Conservation (phyloP, 805 yeast genomes). For the Lachancea meyersii region DNA sequence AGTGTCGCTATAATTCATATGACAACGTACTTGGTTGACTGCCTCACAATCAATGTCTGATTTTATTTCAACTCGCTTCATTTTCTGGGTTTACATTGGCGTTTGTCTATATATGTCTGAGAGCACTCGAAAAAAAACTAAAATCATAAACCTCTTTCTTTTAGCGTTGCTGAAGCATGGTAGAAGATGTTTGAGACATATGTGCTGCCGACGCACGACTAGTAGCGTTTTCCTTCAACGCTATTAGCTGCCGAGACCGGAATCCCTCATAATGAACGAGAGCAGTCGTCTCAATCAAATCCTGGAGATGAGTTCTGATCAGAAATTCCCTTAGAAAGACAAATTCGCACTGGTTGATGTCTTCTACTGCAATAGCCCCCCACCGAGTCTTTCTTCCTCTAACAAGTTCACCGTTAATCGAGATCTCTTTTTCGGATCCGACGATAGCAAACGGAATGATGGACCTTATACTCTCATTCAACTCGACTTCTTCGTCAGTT, state of each 20-base stretch:
- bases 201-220: constrained; percentile 35
- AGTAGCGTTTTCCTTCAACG: constrained; percentile 82
- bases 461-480: constrained; percentile 66
- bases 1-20: no score
- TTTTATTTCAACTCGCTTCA: no score
- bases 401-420: constrained; percentile 69
- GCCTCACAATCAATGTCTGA: no score
- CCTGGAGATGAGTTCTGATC: constrained; percentile 92
- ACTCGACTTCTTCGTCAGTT: constrained; percentile 64
- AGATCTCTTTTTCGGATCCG: constrained; percentile 77
- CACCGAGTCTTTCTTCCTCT: constrained; percentile 90
- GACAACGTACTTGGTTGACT: no score
- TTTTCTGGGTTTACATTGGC: background rate
- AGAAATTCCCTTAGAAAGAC: constrained; percentile 88
- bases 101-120: background rate
- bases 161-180: constrained; percentile 17
- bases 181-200: constrained; percentile 23
- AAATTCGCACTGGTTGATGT: constrained; percentile 92
- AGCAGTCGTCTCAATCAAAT: constrained; percentile 88
- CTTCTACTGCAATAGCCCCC: constrained; percentile 92
- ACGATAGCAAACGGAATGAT: constrained; percentile 91
- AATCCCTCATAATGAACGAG: constrained; percentile 85
- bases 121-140: background rate
- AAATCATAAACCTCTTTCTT: no score
- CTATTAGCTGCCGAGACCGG: constrained; percentile 88